Evolutionary conservation across 164 flowering plant genomes (phyloP).

Genomic region (Magnolia officinalis): DNA sequence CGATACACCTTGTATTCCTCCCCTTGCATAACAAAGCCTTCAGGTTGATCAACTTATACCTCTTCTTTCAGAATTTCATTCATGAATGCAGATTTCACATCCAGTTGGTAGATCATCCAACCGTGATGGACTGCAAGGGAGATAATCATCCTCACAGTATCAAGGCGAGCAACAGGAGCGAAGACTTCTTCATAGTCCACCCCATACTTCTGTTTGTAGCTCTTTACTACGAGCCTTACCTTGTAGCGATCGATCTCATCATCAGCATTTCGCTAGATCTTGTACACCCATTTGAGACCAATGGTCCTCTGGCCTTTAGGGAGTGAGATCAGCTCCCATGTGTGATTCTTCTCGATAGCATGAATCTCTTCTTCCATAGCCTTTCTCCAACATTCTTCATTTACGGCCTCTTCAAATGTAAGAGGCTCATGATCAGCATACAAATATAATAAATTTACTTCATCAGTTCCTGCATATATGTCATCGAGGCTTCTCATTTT

Average conservation of each 20-base stretch:
- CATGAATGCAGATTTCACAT: not conserved
- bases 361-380: slow-evolving; percentile 18
- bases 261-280: not conserved
- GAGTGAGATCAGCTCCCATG: not conserved
- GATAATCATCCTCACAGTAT: not conserved
- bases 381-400: slow-evolving; percentile 11
- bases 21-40: too few species aligned
- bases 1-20: too few species aligned
- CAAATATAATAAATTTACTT: not conserved
- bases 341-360: slow-evolving; percentile 2
- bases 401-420: slow-evolving; percentile 10
- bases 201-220: not conserved
- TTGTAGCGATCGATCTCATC: not conserved
- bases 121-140: not conserved
- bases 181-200: not conserved
- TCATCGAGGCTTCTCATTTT: too few species aligned
- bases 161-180: not conserved
- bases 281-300: not conserved
- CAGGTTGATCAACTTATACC: too few species aligned
- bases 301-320: not conserved
- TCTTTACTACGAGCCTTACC: not conserved
- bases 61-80: too few species aligned
- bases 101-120: not conserved
- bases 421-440: not conserved
- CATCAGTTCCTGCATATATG: too few species aligned